Conservation (phyloP, 768 basidiomycete species). For the Vishniacozyma victoriae region DNA sequence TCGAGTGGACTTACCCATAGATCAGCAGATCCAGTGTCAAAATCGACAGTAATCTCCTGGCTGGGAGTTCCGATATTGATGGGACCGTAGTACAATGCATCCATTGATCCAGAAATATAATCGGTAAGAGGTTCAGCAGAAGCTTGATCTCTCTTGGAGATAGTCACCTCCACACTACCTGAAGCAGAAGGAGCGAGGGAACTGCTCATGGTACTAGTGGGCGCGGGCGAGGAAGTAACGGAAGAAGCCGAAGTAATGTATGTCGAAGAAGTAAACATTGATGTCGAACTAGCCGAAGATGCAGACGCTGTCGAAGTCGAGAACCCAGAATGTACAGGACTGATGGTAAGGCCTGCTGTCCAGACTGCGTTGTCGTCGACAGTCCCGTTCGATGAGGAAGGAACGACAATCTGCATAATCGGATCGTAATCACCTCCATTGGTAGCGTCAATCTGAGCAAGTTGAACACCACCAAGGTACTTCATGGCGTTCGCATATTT, state of each 20-base stretch:
- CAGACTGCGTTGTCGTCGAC: neutral
- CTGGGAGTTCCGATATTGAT: constrained; percentile 56
- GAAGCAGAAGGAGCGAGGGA: neutral
- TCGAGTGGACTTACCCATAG: constrained; percentile 54
- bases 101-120: constrained; percentile 48
- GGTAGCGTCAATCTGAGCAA: constrained; percentile 22
- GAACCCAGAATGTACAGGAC: no score
- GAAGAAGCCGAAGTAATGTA: neutral
- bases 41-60: constrained; percentile 56
- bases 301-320: neutral
- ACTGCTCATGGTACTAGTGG: neutral
- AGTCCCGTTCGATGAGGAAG: constrained; percentile 4
- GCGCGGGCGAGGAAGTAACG: neutral
- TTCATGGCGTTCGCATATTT: constrained; percentile 30
- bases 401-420: no score
- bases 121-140: constrained; percentile 49
- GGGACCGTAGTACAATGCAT: constrained; percentile 54
- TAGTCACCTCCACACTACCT: neutral
- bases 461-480: constrained; percentile 20
- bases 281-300: no score
- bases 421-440: no score
- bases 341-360: no score
- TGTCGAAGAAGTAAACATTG: no score
- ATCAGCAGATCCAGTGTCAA: constrained; percentile 67
- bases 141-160: no score